Evolutionary conservation across 2,329 filamentous ascomycete species (phyloP).

Genomic region (Parafenestella ontariensis): DNA sequence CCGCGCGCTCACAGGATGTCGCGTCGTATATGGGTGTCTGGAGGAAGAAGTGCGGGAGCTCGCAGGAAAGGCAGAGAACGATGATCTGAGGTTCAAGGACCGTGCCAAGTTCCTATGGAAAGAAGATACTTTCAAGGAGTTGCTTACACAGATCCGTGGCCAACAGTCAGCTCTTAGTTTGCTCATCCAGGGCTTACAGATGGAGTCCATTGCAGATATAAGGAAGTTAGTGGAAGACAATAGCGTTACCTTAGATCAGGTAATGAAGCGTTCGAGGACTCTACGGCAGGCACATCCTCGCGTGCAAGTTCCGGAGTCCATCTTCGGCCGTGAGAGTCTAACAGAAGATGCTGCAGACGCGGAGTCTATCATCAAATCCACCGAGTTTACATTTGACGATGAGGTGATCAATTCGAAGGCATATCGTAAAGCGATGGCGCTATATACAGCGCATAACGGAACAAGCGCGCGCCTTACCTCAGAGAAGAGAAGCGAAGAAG

Average conservation of each 20-base stretch:
- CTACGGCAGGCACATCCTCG: conserved; percentile 36
- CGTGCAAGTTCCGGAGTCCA: conserved; percentile 37
- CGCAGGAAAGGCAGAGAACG: conserved; percentile 22
- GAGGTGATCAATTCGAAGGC: conserved; percentile 41
- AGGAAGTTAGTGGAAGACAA: conserved; percentile 39
- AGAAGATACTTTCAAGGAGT: conserved; percentile 44
- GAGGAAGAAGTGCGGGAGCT: conserved; percentile 42
- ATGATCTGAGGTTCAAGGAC: conserved; percentile 33
- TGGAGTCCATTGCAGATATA: conserved; percentile 45
- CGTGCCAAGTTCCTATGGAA: conserved; percentile 40
- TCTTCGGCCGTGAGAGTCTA: conserved; percentile 20
- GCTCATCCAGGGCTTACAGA: conserved; percentile 45
- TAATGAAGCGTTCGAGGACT: conserved; percentile 35
- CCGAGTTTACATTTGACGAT: conserved; percentile 44
- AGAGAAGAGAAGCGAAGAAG: conserved; percentile 12
- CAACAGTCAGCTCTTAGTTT: conserved; percentile 43
- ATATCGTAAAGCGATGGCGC: conserved; percentile 40
- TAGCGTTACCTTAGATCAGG: conserved; percentile 32
- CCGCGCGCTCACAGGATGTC: conserved; percentile 40
- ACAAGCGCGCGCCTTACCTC: background rate
- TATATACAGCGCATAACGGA: conserved; percentile 15
- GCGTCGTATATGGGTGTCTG: conserved; percentile 42
- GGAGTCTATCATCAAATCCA: conserved; percentile 25
- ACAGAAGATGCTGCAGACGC: conserved; percentile 14
- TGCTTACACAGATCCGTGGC: conserved; percentile 43